These are phyloP conservation scores for Rhizophora mangle DNA, from an alignment of 345 rosid genomes.

Conservation along the genomic window DNA sequence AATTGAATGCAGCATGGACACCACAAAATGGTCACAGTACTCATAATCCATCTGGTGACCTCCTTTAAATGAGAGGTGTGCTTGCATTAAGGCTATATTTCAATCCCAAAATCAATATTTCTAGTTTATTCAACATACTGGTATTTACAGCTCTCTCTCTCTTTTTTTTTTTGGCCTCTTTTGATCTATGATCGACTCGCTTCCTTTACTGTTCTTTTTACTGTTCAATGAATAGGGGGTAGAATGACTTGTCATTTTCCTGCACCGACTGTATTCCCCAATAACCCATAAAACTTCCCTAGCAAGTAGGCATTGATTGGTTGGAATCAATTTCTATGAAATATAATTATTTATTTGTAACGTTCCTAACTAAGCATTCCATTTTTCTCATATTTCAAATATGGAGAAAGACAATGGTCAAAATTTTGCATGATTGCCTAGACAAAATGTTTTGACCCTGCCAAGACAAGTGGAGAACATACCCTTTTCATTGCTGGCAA, in stretches of 20 bases:
- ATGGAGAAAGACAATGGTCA: constrained; percentile 2
- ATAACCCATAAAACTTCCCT: neutral
- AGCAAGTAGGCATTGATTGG: no score
- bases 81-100: no score
- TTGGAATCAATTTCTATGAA: no score
- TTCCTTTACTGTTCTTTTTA: constrained; percentile 2
- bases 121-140: no score
- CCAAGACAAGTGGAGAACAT: constrained; percentile 12
- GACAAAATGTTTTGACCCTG: constrained; percentile 15
- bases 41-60: no score
- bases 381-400: neutral
- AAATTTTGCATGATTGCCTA: constrained; percentile 14
- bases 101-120: no score
- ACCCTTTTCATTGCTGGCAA: constrained; percentile 7
- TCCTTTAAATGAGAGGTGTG: no score
- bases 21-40: no score
- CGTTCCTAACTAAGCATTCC: neutral
- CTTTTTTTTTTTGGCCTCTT: constrained; percentile 43
- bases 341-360: no score
- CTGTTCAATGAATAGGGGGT: constrained; percentile 11
- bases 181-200: constrained; percentile 37
- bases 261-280: constrained; percentile 23
- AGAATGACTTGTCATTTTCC: constrained; percentile 30
- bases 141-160: constrained; percentile 10
- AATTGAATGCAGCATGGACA: no score